Evolutionary conservation across 2,329 filamentous ascomycete species (phyloP).

Genomic region (Dactylellina drechsleri): DNA sequence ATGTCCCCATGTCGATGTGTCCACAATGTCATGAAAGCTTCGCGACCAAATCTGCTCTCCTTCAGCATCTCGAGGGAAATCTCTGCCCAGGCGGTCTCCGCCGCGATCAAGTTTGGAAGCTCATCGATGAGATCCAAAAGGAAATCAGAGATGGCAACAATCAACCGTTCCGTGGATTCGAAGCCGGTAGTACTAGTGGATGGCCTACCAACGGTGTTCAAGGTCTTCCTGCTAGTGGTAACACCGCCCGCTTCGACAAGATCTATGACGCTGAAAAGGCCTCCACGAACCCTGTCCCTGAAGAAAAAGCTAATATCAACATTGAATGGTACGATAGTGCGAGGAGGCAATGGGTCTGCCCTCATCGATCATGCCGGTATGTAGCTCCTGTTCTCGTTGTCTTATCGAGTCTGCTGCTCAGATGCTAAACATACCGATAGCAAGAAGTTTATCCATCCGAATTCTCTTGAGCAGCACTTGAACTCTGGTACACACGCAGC

Average conservation of each 20-base stretch:
- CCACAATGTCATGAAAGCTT: slow-evolving; percentile 54
- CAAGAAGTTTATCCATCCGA: slow-evolving; percentile 10
- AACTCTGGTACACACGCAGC: slow-evolving; percentile 37
- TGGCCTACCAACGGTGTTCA: no score
- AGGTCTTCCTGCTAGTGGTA: no score
- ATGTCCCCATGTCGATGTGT: slow-evolving; percentile 29
- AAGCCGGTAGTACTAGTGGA: no score
- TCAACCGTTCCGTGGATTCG: no score
- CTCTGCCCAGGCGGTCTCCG: slow-evolving; percentile 52
- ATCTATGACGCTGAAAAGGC: slow-evolving; percentile 33
- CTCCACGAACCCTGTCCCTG: background rate
- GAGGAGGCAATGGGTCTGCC: slow-evolving; percentile 17
- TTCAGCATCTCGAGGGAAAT: slow-evolving; percentile 57
- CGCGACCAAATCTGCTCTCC: slow-evolving; percentile 54
- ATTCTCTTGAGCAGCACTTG: slow-evolving; percentile 37
- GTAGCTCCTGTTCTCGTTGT: background rate
- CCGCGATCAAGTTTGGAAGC: slow-evolving; percentile 7
- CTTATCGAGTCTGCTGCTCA: background rate
- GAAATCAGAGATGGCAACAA: no score
- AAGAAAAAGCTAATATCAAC: slow-evolving; percentile 13
- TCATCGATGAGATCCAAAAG: no score
- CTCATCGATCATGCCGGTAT: slow-evolving; percentile 21
- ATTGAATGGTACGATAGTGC: slow-evolving; percentile 18
- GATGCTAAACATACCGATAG: slow-evolving; percentile 9
- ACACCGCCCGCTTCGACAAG: slow-evolving; percentile 15